phyloP scores from a whole-genome alignment of 164 flowering plant genomes.

The Cinnamomum micranthum region DNA sequence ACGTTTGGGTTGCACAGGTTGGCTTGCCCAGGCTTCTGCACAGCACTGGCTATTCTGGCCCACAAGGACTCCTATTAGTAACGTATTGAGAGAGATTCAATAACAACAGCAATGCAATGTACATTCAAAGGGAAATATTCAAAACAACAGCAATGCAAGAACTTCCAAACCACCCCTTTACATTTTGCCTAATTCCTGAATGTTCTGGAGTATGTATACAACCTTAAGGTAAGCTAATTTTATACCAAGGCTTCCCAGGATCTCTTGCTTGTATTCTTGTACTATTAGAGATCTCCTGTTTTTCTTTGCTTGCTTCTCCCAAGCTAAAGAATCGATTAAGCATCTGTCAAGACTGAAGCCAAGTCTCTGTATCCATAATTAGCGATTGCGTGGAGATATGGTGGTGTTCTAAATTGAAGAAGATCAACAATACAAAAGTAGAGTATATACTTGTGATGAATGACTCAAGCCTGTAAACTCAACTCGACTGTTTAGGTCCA shows the following conservation, averaged over 20 bases:
- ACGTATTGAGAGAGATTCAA: too few species aligned
- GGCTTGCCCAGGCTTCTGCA: too few species aligned
- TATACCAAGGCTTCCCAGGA: not conserved
- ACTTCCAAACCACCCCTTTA: too few species aligned
- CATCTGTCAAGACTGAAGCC: not conserved
- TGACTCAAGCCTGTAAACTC: not conserved
- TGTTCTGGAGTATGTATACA: too few species aligned
- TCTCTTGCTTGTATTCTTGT: not conserved
- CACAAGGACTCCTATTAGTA: too few species aligned
- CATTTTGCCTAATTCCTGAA: too few species aligned
- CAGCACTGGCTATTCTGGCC: too few species aligned
- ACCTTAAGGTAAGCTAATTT: not conserved
- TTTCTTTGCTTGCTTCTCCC: not conserved
- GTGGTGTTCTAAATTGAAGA: not conserved
- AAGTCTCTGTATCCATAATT: not conserved
- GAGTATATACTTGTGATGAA: not conserved
- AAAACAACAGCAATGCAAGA: too few species aligned
- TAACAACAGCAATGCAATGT: too few species aligned
- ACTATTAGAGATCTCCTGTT: too few species aligned
- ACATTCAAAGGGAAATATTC: too few species aligned
- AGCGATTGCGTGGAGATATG: not conserved
- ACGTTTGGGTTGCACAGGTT: too few species aligned
- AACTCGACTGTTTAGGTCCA: conserved; percentile 46
- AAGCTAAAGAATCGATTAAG: not conserved
- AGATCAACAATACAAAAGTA: not conserved